A percentile compares a stretch with the other conserved stretches of the same genome.
These are phyloP conservation scores for Penicillium aurantiogriseum DNA, from an alignment of 2,329 filamentous ascomycete species.

Conservation along the genomic window DNA sequence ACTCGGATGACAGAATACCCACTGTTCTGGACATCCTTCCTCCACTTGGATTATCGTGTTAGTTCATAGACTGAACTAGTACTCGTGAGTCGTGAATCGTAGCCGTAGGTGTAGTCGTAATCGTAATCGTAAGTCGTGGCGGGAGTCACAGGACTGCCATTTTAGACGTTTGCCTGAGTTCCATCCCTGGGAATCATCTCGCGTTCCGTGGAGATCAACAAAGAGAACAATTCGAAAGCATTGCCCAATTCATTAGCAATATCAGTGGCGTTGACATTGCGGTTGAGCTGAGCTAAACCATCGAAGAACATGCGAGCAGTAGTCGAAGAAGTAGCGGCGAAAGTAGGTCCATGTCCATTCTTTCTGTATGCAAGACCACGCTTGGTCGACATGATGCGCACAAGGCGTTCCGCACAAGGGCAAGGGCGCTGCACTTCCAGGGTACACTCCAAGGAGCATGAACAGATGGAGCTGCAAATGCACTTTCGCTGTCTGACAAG, in stretches of 20 bases:
- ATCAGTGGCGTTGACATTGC: conserved; percentile 21
- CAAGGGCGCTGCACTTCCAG: conserved; percentile 29
- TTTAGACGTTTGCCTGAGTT: neutral
- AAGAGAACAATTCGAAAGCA: conserved; percentile 27
- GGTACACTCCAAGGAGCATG: conserved; percentile 37
- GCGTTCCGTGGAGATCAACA: conserved; percentile 34
- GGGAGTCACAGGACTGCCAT: neutral
- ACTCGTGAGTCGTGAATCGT: neutral
- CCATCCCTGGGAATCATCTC: neutral
- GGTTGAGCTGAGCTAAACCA: conserved; percentile 27
- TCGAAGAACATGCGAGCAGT: conserved; percentile 35
- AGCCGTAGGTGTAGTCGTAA: neutral
- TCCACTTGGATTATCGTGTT: neutral
- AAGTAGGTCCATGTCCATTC: neutral
- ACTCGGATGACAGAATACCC: neutral
- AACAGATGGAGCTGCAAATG: conserved; percentile 35
- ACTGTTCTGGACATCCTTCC: neutral
- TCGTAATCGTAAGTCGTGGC: neutral
- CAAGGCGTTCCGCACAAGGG: conserved; percentile 37
- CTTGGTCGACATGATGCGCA: conserved; percentile 31
- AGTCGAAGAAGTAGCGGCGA: conserved; percentile 7
- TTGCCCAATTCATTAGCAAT: conserved; percentile 26
- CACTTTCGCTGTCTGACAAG: conserved; percentile 37
- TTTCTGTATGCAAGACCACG: conserved; percentile 15
- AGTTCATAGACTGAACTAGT: neutral